Conservation (phyloP, 345 rosid species). For the Turritis glabra region DNA sequence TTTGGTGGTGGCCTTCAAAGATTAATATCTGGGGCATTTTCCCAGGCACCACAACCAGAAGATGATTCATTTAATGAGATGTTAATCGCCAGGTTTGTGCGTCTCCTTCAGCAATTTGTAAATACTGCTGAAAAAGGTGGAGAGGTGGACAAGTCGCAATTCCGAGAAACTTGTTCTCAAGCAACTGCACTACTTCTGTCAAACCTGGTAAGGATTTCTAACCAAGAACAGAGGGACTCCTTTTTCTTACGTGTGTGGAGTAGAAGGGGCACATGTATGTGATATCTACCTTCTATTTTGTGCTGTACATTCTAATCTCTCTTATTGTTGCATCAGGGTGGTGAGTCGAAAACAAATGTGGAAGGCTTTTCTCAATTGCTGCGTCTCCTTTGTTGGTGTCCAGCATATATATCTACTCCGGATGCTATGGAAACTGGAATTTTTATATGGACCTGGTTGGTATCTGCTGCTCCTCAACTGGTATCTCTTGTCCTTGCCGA, state of each 20-base stretch:
- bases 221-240: background rate
- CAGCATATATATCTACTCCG: constrained; percentile 90
- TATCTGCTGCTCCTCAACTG: constrained; percentile 94
- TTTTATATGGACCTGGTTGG: constrained; percentile 99
- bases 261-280: constrained; percentile 17
- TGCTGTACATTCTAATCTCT: constrained; percentile 30
- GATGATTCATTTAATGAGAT: constrained; percentile 91
- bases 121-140: constrained; percentile 86
- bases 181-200: constrained; percentile 94
- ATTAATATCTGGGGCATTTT: constrained; percentile 86
- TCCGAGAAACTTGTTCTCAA: constrained; percentile 91
- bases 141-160: constrained; percentile 81
- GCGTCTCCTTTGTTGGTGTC: constrained; percentile 99
- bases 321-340: constrained; percentile 50
- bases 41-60: constrained; percentile 68
- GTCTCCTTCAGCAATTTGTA: constrained; percentile 93
- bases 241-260: constrained; percentile 13
- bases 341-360: constrained; percentile 70
- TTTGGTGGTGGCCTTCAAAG: constrained; percentile 77
- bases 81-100: constrained; percentile 78
- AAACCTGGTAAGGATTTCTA: constrained; percentile 68
- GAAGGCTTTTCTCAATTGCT: constrained; percentile 94
- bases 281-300: constrained; percentile 16
- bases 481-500: constrained; percentile 96
- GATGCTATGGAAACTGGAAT: constrained; percentile 98